phyloP scores from a whole-genome alignment of 2,329 filamentous ascomycete species.

The Ophiostoma tasmaniense region DNA sequence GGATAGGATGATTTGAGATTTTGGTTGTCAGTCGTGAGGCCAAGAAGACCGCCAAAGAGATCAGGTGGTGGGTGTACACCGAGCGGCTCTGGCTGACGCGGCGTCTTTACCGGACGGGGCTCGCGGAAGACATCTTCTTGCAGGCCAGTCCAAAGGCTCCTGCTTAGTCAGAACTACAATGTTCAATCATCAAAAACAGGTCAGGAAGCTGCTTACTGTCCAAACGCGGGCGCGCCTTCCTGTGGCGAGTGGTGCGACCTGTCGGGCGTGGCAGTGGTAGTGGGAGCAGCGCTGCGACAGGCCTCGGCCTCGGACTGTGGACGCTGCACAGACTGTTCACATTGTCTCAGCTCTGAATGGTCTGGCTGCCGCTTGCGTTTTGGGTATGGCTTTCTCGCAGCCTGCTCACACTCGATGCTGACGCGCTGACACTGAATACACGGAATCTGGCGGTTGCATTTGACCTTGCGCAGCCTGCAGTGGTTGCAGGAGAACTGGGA shows the following conservation, averaged over 20 bases:
- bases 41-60: background rate
- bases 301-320: background rate
- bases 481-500: background rate
- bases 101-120: conserved; percentile 17
- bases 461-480: background rate
- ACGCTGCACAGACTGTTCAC: background rate
- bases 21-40: background rate
- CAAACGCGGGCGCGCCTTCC: background rate
- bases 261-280: background rate
- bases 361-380: background rate
- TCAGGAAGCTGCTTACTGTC: background rate
- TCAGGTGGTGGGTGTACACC: background rate
- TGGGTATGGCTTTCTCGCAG: background rate
- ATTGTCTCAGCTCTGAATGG: background rate
- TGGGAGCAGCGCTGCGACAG: background rate
- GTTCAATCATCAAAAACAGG: background rate
- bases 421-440: background rate
- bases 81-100: background rate
- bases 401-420: background rate
- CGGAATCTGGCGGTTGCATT: background rate
- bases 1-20: conserved; percentile 25
- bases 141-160: conserved; percentile 9
- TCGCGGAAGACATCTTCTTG: conserved; percentile 20
- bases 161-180: background rate
- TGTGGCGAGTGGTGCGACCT: background rate